Percentiles rank a stretch among this genome's conserved stretches.
Evolutionary conservation across 2,329 filamentous ascomycete genomes (phyloP).

Genomic region (Colletotrichum tropicale): DNA sequence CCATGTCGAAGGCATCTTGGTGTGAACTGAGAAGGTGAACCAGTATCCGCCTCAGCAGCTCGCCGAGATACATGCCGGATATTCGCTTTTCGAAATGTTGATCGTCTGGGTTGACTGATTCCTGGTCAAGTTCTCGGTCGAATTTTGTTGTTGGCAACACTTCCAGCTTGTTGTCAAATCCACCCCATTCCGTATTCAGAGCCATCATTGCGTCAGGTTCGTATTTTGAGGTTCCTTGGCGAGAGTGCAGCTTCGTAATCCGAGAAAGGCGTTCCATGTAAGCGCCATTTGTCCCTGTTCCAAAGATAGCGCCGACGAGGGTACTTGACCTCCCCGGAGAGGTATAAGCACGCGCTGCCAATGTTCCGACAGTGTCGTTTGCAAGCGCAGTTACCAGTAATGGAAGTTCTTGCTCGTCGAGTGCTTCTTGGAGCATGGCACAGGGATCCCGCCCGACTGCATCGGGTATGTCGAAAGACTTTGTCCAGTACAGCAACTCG

Average conservation of each 20-base stretch:
- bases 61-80: constrained; percentile 82
- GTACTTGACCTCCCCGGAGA: constrained; percentile 73
- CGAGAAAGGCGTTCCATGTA: constrained; percentile 76
- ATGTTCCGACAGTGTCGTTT: constrained; percentile 81
- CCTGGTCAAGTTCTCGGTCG: constrained; percentile 68
- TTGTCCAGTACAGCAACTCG: constrained; percentile 78
- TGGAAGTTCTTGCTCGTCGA: constrained; percentile 71
- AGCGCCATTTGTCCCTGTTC: constrained; percentile 76
- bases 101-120: constrained; percentile 74
- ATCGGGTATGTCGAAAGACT: constrained; percentile 80
- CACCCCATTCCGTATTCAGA: constrained; percentile 83
- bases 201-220: constrained; percentile 64
- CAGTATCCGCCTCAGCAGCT: constrained; percentile 72
- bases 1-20: constrained; percentile 1
- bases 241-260: constrained; percentile 59
- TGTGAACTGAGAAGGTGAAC: constrained; percentile 40
- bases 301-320: constrained; percentile 79
- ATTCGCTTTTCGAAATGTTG: constrained; percentile 86
- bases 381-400: constrained; percentile 76
- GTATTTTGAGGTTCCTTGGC: neutral
- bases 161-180: constrained; percentile 74
- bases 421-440: constrained; percentile 71
- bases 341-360: constrained; percentile 80
- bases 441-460: constrained; percentile 79
- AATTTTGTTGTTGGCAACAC: constrained; percentile 75